Evolutionary conservation across 1,284 basidiomycete genomes (phyloP).

Genomic region (Ustilago sp.): DNA sequence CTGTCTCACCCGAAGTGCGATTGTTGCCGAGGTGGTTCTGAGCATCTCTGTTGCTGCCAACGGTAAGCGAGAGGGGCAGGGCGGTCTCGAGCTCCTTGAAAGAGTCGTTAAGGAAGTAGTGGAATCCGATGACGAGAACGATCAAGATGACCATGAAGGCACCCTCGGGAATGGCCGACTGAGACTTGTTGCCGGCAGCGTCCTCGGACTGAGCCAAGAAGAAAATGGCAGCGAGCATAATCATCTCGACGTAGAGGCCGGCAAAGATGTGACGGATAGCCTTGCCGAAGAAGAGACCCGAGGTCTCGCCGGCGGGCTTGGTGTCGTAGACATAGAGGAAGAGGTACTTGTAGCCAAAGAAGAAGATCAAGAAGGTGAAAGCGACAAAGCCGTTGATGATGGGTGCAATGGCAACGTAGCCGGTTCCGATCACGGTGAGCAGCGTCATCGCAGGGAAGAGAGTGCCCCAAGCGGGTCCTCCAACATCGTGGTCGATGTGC

Average conservation of each 20-base stretch:
- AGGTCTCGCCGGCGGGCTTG: constrained; percentile 81
- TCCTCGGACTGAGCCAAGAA: constrained; percentile 59
- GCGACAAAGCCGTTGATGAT: constrained; percentile 91
- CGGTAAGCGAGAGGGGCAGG: constrained; percentile 57
- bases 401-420: constrained; percentile 90
- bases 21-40: constrained; percentile 19
- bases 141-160: constrained; percentile 86
- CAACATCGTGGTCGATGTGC: constrained; percentile 78
- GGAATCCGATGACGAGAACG: constrained; percentile 77
- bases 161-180: constrained; percentile 68
- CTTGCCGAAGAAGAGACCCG: constrained; percentile 93
- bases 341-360: constrained; percentile 75
- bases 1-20: constrained; percentile 47
- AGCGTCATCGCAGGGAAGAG: constrained; percentile 70
- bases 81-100: constrained; percentile 57
- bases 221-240: constrained; percentile 66
- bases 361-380: constrained; percentile 85
- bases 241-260: constrained; percentile 72
- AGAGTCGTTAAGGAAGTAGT: constrained; percentile 69
- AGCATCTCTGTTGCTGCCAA: constrained; percentile 14
- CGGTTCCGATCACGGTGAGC: constrained; percentile 62
- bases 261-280: constrained; percentile 93
- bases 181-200: constrained; percentile 36
- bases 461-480: constrained; percentile 84
- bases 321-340: constrained; percentile 76